A percentile compares a stretch with the other conserved stretches of the same genome.
Conservation (phyloP, 1,139 yeast species). For the Yamadazyma songkhlaensis region DNA sequence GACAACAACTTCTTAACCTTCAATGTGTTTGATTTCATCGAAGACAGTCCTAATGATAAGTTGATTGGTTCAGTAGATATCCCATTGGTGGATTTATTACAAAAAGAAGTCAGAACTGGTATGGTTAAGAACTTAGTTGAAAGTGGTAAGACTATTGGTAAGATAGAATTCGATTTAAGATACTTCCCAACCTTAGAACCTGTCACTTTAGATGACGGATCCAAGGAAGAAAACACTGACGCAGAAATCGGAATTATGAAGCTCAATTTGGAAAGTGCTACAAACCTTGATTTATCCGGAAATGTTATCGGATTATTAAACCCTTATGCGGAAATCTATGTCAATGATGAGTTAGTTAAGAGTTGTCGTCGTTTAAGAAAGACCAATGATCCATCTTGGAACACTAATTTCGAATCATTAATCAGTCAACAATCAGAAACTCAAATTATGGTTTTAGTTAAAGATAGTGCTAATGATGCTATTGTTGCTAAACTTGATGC, state of each 20-base stretch:
- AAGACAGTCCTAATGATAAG: slow-evolving; percentile 52
- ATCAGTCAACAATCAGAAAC: slow-evolving; percentile 59
- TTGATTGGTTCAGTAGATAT: slow-evolving; percentile 56
- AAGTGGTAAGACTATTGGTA: slow-evolving; percentile 60
- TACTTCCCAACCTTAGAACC: slow-evolving; percentile 61
- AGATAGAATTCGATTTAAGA: slow-evolving; percentile 56
- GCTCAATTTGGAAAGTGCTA: slow-evolving; percentile 68
- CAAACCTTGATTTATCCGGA: slow-evolving; percentile 60
- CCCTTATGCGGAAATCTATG: slow-evolving; percentile 65
- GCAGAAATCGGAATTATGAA: slow-evolving; percentile 71
- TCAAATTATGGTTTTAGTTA: slow-evolving; percentile 50
- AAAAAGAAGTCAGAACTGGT: slow-evolving; percentile 39
- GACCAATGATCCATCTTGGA: slow-evolving; percentile 72
- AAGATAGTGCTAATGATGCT: slow-evolving; percentile 50
- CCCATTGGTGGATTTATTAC: slow-evolving; percentile 58
- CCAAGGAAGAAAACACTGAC: slow-evolving; percentile 47
- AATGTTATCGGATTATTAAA: slow-evolving; percentile 70
- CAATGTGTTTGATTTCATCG: slow-evolving; percentile 49
- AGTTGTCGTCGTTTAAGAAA: slow-evolving; percentile 60
- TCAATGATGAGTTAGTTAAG: slow-evolving; percentile 53
- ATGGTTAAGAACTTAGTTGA: slow-evolving; percentile 36
- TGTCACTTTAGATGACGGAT: slow-evolving; percentile 47
- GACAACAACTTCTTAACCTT: slow-evolving; percentile 54
- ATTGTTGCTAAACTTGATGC: slow-evolving; percentile 55
- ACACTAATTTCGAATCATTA: slow-evolving; percentile 57